These are phyloP conservation scores for Lentinula sp. DNA, from an alignment of 768 basidiomycete species.

Conservation along the genomic window DNA sequence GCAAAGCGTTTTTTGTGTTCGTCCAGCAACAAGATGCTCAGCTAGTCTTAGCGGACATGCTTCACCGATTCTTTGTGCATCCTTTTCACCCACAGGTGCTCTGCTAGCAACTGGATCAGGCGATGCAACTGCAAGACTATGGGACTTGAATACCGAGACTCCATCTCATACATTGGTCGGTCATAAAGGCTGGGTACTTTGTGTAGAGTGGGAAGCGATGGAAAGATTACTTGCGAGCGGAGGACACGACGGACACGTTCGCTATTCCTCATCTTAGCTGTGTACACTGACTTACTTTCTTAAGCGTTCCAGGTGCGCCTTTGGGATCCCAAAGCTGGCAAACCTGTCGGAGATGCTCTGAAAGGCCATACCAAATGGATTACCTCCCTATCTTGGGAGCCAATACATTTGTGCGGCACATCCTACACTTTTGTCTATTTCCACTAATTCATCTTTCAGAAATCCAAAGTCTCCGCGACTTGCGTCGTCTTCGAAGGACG, in stretches of 20 bases:
- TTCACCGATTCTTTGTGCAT: conserved; percentile 90
- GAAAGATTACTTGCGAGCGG: conserved; percentile 90
- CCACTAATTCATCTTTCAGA: conserved; percentile 29
- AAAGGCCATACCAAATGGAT: conserved; percentile 97
- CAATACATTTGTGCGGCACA: conserved; percentile 77
- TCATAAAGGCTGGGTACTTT: conserved; percentile 94
- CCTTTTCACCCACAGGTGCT: conserved; percentile 91
- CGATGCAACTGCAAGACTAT: conserved; percentile 86
- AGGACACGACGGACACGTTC: conserved; percentile 87
- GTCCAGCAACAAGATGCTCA: conserved; percentile 91
- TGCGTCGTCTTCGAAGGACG: conserved; percentile 94
- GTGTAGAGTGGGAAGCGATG: conserved; percentile 95
- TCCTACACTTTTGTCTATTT: background rate
- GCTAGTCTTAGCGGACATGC: conserved; percentile 89
- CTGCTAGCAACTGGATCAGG: conserved; percentile 93
- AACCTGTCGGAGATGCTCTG: conserved; percentile 80
- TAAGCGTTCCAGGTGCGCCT: conserved; percentile 50
- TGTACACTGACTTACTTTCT: background rate
- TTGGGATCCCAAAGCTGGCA: conserved; percentile 93
- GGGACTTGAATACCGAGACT: conserved; percentile 91
- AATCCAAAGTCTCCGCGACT: conserved; percentile 76
- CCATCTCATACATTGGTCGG: conserved; percentile 84
- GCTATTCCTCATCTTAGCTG: conserved; percentile 13
- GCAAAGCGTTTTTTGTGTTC: conserved; percentile 91
- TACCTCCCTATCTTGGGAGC: conserved; percentile 93